Base-by-base conservation (phyloP, 257 asterid species). In the Penstemon barbatus region DNA sequence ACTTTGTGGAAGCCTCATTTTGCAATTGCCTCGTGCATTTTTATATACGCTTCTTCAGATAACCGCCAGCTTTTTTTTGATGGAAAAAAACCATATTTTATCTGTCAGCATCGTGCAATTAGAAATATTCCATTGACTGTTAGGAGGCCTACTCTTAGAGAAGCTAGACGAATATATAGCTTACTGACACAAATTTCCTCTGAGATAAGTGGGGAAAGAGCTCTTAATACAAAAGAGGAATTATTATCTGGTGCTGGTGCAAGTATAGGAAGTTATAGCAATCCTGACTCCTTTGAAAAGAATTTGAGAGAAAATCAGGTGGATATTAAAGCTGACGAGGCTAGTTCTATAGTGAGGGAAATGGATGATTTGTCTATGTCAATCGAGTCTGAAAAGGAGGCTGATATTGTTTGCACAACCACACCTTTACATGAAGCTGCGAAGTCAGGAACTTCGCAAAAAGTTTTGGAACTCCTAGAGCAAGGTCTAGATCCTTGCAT, bases 401-500 rank as follows among this genome's bases (percentile, higher is more conserved):
- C 52, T 66, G 84, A 71, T 56, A 68, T 11, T 52, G 37, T 77
- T 63, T 74, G 80, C 61, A 73, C 54, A 41, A 74, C 91, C 41
- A 93, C 99, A 11, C 91, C 95, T 75, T 82, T 93, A 73, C 99
- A 93, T 68, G 91, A 84, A 79, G 99, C 99, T 50, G 86, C 96
- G 25, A 88, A 77, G 70, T 74, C 83, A 57, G 96, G 95, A n/a
- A 72, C 81, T 77, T 77, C 81, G 67, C 74, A 85, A 40, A 75
- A 76, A 42, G 92, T 90, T 77, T 56, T 87, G 76, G 96, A 90
- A 67, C 90, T 93, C 38, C 83, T 93, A 15, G 97, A 88, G 78
- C 85, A 86, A 74, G 99, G 92, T 63, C 66, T 83, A 54, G 96
- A 93, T 87, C 99, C 99, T 48, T 88, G 96, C 76, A 71, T 75